Evolutionary conservation across 257 asterid species (phyloP).

Genomic region (Salvia rosmarinus): DNA sequence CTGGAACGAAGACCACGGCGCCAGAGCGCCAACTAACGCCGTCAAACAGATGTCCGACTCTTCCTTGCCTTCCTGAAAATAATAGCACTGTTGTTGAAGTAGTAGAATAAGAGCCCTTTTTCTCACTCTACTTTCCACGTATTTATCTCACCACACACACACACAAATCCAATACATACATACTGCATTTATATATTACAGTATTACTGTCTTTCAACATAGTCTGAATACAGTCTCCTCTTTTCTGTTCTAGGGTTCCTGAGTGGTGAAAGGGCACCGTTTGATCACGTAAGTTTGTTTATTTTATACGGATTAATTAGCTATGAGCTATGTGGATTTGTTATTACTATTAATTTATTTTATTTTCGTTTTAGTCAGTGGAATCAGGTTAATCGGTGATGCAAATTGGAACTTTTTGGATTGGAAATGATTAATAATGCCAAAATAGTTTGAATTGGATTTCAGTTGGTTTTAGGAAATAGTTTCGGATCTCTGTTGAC

Average conservation of each 20-base stretch:
- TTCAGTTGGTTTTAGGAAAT: constrained; percentile 41
- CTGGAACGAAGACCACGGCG: constrained; percentile 28
- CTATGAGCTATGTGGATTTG: constrained; percentile 19
- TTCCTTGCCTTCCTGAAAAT: constrained; percentile 35
- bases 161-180: constrained; percentile 14
- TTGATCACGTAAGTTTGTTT: constrained; percentile 40
- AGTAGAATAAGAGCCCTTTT: constrained; percentile 47
- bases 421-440: constrained; percentile 36
- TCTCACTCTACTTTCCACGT: constrained; percentile 50
- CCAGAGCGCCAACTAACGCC: constrained; percentile 42
- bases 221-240: constrained; percentile 31
- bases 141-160: constrained; percentile 34
- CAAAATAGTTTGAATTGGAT: constrained; percentile 37
- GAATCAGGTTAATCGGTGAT: constrained; percentile 19
- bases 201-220: constrained; percentile 38
- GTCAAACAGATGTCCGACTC: constrained; percentile 45
- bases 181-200: constrained; percentile 34
- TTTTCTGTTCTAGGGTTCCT: constrained; percentile 42
- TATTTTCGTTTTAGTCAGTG: not conserved
- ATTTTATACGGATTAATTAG: constrained; percentile 22
- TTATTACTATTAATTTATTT: constrained; percentile 1
- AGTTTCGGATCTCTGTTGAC: constrained; percentile 66
- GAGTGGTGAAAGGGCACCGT: constrained; percentile 41
- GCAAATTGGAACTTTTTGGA: constrained; percentile 35
- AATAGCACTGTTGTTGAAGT: constrained; percentile 36